Base-by-base conservation (phyloP, 2,329 filamentous ascomycete genomes). In the Fusarium illudens region DNA sequence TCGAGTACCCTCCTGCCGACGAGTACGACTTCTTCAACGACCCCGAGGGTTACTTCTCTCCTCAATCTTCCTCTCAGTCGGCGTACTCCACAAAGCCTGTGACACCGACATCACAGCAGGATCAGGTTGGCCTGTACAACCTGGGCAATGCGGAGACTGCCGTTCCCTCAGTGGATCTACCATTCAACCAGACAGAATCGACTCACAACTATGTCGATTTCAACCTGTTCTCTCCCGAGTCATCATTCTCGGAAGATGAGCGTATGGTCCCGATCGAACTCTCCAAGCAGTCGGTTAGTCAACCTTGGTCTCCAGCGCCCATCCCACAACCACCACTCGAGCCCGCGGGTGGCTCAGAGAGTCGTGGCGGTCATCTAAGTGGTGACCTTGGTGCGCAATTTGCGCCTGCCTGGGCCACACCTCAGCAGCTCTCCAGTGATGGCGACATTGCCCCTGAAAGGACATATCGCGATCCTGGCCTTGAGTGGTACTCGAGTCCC, bases 181-280 rank as follows among this genome's bases (percentile, higher is more conserved):
- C 72, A 39, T 74, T 68, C 60, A 60, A 72, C 57, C 67, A 74
- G 37, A 54, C 53, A 27, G 70, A 69, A 60, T 57, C 59, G 56
- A 60, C 65, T 49, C 44, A 72, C 64, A 78, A 84, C 75, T 87
- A 87, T 70, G 76, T 81, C 68, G 85, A 87, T 78, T 87, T 87
- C 78, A 84, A 82, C 71, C 81, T 87, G 15, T 87, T 82, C 78
- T 87, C 85, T 51, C 85, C 85, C 3, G 75, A 77, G 20, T 81
- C 83, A 17, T 79, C 77, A 62, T 81, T 81, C 72, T 78, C 83
- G 13, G 84, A 85, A 58, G 85, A 86, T 61, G 85, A 87, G 44
- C 78, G 69, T 12, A 78, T 79, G 74, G 77, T 75, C 60, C 67
- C 76, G 13, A 71, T 77, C 49, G 70, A 73, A 33, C 56, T 72